A percentile compares a stretch with the other conserved stretches of the same genome.
These are phyloP conservation scores for Spizellomyces sp. DNA, from an alignment of 192 early-diverging fungal species.

Conservation along the genomic window DNA sequence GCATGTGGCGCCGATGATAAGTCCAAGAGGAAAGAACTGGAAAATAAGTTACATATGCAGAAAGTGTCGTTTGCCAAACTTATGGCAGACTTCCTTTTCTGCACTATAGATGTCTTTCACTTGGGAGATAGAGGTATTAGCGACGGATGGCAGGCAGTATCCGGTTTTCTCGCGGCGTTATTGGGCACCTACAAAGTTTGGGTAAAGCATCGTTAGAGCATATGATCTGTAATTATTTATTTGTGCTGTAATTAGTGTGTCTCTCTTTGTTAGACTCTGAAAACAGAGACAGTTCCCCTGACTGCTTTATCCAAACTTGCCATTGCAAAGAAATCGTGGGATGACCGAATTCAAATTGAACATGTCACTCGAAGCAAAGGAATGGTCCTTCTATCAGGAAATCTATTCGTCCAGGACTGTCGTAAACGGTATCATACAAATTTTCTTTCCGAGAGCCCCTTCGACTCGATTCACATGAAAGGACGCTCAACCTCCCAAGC, in stretches of 20 bases:
- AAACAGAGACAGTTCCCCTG: too few species aligned
- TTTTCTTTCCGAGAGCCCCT: background rate
- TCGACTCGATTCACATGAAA: constrained; percentile 4
- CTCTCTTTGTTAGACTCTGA: too few species aligned
- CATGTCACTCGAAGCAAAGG: too few species aligned
- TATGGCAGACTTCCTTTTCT: constrained; percentile 72
- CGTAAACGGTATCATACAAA: background rate
- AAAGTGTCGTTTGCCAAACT: constrained; percentile 67
- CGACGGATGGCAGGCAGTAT: constrained; percentile 49
- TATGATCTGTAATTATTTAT: too few species aligned
- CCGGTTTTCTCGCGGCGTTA: constrained; percentile 44
- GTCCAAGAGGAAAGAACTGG: constrained; percentile 14
- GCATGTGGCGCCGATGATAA: background rate
- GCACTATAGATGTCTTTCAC: constrained; percentile 54
- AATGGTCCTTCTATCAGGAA: too few species aligned
- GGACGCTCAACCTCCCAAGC: constrained; percentile 52
- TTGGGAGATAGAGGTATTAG: constrained; percentile 37
- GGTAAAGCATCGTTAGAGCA: constrained; percentile 29
- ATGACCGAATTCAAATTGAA: too few species aligned
- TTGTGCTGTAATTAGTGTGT: too few species aligned
- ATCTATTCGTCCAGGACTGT: too few species aligned
- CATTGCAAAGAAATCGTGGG: too few species aligned
- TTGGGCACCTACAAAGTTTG: constrained; percentile 56
- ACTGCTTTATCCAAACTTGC: too few species aligned
- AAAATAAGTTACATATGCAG: constrained; percentile 51